Evolutionary conservation across 2,329 filamentous ascomycete species (phyloP).

Genomic region (Apiospora sp.): DNA sequence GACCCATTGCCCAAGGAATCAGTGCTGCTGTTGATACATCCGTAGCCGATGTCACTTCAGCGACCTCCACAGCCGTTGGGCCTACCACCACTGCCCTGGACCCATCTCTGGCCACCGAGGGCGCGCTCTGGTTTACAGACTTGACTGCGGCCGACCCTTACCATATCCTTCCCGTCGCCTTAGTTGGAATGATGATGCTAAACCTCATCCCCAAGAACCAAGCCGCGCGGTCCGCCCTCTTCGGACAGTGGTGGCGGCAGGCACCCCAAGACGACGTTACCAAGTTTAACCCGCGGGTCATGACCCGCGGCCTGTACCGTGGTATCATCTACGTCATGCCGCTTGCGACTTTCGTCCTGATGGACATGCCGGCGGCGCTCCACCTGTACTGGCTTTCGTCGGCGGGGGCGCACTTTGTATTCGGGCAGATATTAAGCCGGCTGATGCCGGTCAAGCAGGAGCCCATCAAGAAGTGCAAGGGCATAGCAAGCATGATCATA

Average conservation of each 20-base stretch:
- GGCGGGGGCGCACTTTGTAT: constrained; percentile 35
- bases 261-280: not conserved
- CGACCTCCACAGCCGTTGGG: constrained; percentile 23
- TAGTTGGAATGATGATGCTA: constrained; percentile 46
- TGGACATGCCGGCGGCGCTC: constrained; percentile 50
- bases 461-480: constrained; percentile 32
- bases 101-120: constrained; percentile 55
- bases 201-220: constrained; percentile 45
- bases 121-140: constrained; percentile 64
- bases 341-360: constrained; percentile 36
- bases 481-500: constrained; percentile 27
- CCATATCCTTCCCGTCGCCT: constrained; percentile 53
- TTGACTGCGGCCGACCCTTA: constrained; percentile 61
- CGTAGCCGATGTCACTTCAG: not conserved
- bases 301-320: constrained; percentile 9
- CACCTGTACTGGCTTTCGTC: constrained; percentile 55
- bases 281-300: not conserved
- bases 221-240: constrained; percentile 26
- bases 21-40: constrained; percentile 25
- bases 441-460: constrained; percentile 37
- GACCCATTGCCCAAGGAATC: constrained; percentile 34
- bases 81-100: constrained; percentile 38
- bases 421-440: constrained; percentile 33
- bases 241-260: constrained; percentile 19
- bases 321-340: constrained; percentile 20